These are phyloP conservation scores for Petrea volubilis DNA, from an alignment of 257 asterid species.

Conservation along the genomic window DNA sequence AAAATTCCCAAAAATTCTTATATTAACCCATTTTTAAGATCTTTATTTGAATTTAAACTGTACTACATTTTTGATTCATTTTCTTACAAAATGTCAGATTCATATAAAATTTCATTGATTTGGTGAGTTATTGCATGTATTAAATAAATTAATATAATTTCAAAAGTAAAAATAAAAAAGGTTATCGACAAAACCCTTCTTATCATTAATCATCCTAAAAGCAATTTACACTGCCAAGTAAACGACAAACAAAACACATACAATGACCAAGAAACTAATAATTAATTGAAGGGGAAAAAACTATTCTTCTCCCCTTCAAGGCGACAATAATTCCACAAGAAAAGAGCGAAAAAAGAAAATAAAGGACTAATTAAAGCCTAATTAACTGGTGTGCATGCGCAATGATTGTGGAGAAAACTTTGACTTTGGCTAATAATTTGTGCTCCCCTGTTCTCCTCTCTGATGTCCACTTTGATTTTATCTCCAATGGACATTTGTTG, in stretches of 20 bases:
- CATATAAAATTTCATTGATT: too few species aligned
- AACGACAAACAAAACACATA: constrained; percentile 21
- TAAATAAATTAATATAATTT: too few species aligned
- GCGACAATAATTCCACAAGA: not conserved
- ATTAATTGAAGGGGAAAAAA: constrained; percentile 5
- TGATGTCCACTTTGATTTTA: constrained; percentile 24
- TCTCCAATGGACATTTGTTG: constrained; percentile 26
- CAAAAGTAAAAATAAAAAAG: not conserved
- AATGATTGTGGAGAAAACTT: constrained; percentile 31
- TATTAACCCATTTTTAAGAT: too few species aligned
- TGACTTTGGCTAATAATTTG: constrained; percentile 10
- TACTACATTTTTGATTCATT: too few species aligned
- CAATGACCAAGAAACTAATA: constrained; percentile 19
- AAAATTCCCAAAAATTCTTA: too few species aligned
- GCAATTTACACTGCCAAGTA: constrained; percentile 36
- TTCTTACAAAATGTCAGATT: too few species aligned
- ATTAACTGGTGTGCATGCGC: constrained; percentile 30
- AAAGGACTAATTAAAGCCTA: constrained; percentile 35
- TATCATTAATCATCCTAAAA: constrained; percentile 28
- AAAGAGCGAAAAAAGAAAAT: not conserved
- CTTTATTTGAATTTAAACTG: too few species aligned
- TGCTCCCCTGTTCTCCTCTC: constrained; percentile 41
- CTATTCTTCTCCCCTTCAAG: constrained; percentile 23
- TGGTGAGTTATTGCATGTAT: too few species aligned
- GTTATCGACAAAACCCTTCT: constrained; percentile 6